Evolutionary conservation across 1,284 basidiomycete genomes (phyloP).

Genomic region (Volvariella volvacea): DNA sequence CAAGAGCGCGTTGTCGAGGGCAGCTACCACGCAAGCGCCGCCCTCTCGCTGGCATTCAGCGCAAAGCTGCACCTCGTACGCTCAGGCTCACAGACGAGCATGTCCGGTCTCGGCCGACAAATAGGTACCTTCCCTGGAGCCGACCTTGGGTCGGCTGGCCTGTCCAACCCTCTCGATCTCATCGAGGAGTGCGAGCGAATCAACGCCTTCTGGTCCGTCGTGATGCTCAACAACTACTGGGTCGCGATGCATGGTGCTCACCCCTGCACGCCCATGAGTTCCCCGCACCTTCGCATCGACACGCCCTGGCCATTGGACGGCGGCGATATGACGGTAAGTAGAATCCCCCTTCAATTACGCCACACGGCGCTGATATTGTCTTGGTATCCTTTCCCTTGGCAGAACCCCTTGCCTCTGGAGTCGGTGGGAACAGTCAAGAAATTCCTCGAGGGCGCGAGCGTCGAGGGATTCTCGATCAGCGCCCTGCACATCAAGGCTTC

Average conservation of each 20-base stretch:
- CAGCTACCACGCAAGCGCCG: slow-evolving; percentile 34
- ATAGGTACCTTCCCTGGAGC: not conserved
- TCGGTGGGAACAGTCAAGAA: not conserved
- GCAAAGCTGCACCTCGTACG: slow-evolving; percentile 30
- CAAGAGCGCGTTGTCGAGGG: slow-evolving; percentile 34
- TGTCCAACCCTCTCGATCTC: slow-evolving; percentile 21
- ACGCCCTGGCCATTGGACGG: slow-evolving; percentile 1
- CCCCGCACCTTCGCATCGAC: not conserved
- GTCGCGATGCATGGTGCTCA: slow-evolving; percentile 8
- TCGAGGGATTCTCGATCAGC: slow-evolving; percentile 49
- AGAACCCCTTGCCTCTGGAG: not conserved
- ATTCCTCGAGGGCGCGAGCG: not conserved
- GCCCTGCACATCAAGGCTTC: slow-evolving; percentile 69
- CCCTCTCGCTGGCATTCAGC: slow-evolving; percentile 33
- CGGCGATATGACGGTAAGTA: not conserved
- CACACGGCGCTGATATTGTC: not conserved
- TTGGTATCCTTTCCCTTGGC: no score
- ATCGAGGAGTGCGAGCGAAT: slow-evolving; percentile 39
- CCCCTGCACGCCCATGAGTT: slow-evolving; percentile 5
- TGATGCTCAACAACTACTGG: slow-evolving; percentile 31
- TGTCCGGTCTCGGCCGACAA: not conserved
- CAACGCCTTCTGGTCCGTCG: slow-evolving; percentile 40
- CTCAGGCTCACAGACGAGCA: slow-evolving; percentile 9
- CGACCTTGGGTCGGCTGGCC: not conserved
- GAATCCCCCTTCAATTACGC: not conserved